Evolutionary conservation across 2,329 filamentous ascomycete genomes (phyloP).

Genomic region (Sporothrix protearum): DNA sequence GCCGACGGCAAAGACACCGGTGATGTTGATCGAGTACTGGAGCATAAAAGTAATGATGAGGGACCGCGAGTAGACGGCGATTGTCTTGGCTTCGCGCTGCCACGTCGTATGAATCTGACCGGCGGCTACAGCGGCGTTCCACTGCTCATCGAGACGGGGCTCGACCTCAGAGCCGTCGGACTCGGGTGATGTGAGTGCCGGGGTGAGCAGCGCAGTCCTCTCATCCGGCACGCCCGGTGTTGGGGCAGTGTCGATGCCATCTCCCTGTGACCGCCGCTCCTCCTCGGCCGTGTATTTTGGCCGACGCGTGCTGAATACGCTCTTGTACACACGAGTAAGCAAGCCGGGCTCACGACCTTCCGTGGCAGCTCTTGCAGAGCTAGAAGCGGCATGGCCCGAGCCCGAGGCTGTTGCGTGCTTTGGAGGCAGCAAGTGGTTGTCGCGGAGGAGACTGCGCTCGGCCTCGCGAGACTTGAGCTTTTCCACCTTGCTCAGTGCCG

Average conservation of each 20-base stretch:
- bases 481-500: constrained; percentile 53
- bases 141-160: constrained; percentile 62
- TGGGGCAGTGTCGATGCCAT: constrained; percentile 50
- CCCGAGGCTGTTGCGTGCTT: constrained; percentile 44
- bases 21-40: constrained; percentile 80
- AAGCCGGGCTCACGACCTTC: constrained; percentile 34
- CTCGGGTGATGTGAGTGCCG: not conserved
- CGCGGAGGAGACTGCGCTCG: constrained; percentile 58
- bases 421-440: constrained; percentile 63
- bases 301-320: constrained; percentile 56
- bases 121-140: constrained; percentile 78
- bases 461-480: constrained; percentile 54
- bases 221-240: constrained; percentile 40
- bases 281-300: constrained; percentile 40
- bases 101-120: constrained; percentile 86
- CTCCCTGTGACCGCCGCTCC: constrained; percentile 60
- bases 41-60: constrained; percentile 71
- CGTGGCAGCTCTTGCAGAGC: not conserved
- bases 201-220: constrained; percentile 36
- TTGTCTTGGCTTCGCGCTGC: constrained; percentile 81
- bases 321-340: constrained; percentile 40
- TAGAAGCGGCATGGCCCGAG: not conserved
- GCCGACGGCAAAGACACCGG: constrained; percentile 74
- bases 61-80: constrained; percentile 67
- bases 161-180: constrained; percentile 19